Base-by-base conservation (phyloP, 768 basidiomycete genomes). In the Mrakia frigida region DNA sequence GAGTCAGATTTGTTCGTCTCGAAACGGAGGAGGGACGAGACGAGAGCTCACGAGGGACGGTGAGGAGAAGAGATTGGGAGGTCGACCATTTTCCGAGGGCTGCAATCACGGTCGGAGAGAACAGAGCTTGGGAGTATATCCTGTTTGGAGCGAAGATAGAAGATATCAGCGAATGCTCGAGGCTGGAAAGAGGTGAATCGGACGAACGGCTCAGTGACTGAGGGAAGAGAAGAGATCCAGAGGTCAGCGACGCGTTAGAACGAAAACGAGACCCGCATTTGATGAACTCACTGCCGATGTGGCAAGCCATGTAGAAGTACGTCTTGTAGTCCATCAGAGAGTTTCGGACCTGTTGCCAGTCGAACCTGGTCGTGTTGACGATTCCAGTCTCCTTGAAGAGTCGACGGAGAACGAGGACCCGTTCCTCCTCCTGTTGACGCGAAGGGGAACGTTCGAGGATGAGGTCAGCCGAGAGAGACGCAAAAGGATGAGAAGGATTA, bases 51-150 rank as follows among this genome's bases (percentile, higher is more conserved):
- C 72, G 75, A 50, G 75, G 77, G 23, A 74, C 39, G 53, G 80
- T 81, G 21, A 84, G 79, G 0, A 84, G 80, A 23, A 83, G 79
- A 0, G 83, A 81, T 67, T 84, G 81, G 7, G 82, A 73, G 2
- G 78, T 79, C 0, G 81, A 78, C 77, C 80, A 85, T 52, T 63
- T 80, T 18, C 89, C 89, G 11, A 92, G 85, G 5, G 88, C 87
- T 43, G 87, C 85, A 74, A 92, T 87, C 82, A 93, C 90, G 6
- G 89, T 89, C 6, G 91, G 91, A 13, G 88, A 84, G 82, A 65
- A 65, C 3, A 50, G 46, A 2, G 46, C 46, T 50, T 50, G 46
- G 18, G 46, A 50, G 46, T 50, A 50, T 14, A 50, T 50, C 0
- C 46, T 50, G 43, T 46, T 41, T 46, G 46, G 16, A 14, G 18